Conservation (phyloP, 2,329 filamentous ascomycete genomes). For the Hymenoscyphus albidus region DNA sequence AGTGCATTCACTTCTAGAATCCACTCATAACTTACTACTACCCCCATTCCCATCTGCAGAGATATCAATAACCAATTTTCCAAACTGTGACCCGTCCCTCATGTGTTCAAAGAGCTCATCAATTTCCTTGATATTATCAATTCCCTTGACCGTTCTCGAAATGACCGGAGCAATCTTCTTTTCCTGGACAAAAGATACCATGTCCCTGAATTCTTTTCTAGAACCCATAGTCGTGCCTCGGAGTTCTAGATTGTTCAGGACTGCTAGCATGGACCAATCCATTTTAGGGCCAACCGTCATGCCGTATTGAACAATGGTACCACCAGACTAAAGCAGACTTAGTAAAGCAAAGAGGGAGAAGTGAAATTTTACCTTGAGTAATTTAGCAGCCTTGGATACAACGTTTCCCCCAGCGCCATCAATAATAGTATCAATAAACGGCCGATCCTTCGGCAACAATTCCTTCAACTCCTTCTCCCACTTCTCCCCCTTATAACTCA, state of each 20-base stretch:
- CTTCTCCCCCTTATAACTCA: conserved; percentile 69
- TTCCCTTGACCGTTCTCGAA: conserved; percentile 63
- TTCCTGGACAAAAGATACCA: conserved; percentile 75
- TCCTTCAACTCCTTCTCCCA: conserved; percentile 76
- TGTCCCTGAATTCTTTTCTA: conserved; percentile 81
- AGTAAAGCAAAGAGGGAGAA: background rate
- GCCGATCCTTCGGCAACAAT: conserved; percentile 60
- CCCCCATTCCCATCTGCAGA: conserved; percentile 22
- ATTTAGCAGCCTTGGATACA: conserved; percentile 59
- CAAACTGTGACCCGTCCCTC: conserved; percentile 81
- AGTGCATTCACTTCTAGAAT: background rate
- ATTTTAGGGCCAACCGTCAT: conserved; percentile 87
- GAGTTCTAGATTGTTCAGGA: conserved; percentile 84
- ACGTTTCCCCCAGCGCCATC: conserved; percentile 89
- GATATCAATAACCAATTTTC: conserved; percentile 82
- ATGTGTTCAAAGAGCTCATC: conserved; percentile 84
- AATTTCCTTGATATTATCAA: conserved; percentile 75
- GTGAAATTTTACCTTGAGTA: conserved; percentile 57
- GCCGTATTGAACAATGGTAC: conserved; percentile 81
- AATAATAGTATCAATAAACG: conserved; percentile 75
- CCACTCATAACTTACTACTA: conserved; percentile 25
- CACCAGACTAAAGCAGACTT: conserved; percentile 53
- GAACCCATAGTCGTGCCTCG: conserved; percentile 89
- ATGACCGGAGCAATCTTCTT: conserved; percentile 75
- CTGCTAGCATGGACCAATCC: conserved; percentile 79